Evolutionary conservation across 768 basidiomycete genomes (phyloP).

Genomic region (Ramaria sp.): DNA sequence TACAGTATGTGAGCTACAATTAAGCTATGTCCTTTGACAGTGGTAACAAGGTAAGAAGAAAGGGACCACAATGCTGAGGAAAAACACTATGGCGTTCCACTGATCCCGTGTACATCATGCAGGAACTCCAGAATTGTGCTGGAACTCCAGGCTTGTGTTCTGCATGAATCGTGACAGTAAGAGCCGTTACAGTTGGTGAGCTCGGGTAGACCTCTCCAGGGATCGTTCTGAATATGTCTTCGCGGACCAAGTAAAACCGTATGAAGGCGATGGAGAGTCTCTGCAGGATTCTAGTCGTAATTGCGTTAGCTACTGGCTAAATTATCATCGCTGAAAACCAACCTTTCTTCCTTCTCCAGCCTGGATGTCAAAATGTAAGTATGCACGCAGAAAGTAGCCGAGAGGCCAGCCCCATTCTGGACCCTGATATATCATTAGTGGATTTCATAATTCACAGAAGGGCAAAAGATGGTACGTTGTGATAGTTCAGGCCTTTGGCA

Average conservation of each 20-base stretch:
- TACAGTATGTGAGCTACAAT: not conserved
- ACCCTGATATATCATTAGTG: constrained; percentile 37
- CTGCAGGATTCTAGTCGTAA: constrained; percentile 41
- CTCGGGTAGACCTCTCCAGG: constrained; percentile 93
- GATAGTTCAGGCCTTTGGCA: constrained; percentile 93
- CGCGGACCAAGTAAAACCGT: constrained; percentile 59
- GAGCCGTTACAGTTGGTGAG: constrained; percentile 78
- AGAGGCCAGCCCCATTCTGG: constrained; percentile 95
- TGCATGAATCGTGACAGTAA: constrained; percentile 80
- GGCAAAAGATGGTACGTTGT: constrained; percentile 47
- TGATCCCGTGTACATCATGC: constrained; percentile 49
- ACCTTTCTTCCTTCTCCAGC: constrained; percentile 62
- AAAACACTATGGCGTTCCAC: not conserved
- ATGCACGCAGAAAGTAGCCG: constrained; percentile 92
- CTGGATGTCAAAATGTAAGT: constrained; percentile 73
- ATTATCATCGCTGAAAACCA: constrained; percentile 17
- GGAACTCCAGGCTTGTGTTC: constrained; percentile 94
- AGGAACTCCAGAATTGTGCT: constrained; percentile 88
- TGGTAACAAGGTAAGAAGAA: not conserved
- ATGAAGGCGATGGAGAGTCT: constrained; percentile 76
- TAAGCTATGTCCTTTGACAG: not conserved
- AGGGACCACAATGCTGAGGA: not conserved
- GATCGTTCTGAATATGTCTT: constrained; percentile 62
- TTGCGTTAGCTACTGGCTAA: constrained; percentile 6
- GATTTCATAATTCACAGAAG: not conserved